Percentiles rank a stretch among this genome's conserved stretches.
Evolutionary conservation across 495 filamentous ascomycete genomes (phyloP).

Genomic region (Penicillium paradoxum): DNA sequence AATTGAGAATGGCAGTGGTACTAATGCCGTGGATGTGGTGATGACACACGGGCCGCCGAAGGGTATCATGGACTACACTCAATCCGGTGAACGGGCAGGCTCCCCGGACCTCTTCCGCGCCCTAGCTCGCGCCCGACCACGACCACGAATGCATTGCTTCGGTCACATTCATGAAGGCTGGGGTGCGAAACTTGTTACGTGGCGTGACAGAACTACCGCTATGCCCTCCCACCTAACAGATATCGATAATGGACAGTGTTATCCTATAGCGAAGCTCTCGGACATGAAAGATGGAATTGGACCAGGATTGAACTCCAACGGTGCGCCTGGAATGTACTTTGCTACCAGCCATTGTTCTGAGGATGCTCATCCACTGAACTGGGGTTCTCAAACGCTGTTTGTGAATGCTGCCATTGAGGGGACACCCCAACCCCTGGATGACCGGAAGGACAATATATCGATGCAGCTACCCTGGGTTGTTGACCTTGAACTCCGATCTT

Average conservation of each 20-base stretch:
- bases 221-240: conserved; percentile 39
- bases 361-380: conserved; percentile 26
- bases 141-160: conserved; percentile 62
- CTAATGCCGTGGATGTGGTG: conserved; percentile 47
- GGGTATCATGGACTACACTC: conserved; percentile 47
- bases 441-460: conserved; percentile 11
- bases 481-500: conserved; percentile 51
- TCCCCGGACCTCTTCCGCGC: conserved; percentile 55
- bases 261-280: conserved; percentile 36
- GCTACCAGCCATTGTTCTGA: conserved; percentile 31
- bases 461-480: conserved; percentile 50
- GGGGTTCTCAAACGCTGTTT: conserved; percentile 53
- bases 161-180: conserved; percentile 69
- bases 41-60: conserved; percentile 67
- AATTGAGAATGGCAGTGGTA: conserved; percentile 23
- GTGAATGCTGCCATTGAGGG: conserved; percentile 59
- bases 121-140: conserved; percentile 47
- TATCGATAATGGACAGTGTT: conserved; percentile 45
- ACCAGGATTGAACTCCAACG: no score
- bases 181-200: conserved; percentile 57
- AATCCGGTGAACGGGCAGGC: conserved; percentile 38
- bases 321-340: conserved; percentile 2
- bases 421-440: not conserved
- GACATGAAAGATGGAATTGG: not conserved
- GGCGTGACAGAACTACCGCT: conserved; percentile 34